Conservation (phyloP, 331 rosid species). For the Quercus phellos region DNA sequence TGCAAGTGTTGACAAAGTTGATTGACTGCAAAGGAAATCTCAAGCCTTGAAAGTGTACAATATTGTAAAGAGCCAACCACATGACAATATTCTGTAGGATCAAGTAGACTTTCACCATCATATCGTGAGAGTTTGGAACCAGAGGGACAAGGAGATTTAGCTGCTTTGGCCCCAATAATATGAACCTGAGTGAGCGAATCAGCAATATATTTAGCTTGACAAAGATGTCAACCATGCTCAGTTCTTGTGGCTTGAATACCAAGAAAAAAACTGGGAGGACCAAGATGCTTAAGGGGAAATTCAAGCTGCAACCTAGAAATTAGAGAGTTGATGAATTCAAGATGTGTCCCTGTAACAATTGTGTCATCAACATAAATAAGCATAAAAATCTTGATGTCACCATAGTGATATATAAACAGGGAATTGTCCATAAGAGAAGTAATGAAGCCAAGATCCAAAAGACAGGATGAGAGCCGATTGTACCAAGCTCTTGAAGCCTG, state of each 20-base stretch:
- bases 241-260: neutral
- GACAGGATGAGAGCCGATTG: neutral
- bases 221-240: neutral
- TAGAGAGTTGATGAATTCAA: neutral
- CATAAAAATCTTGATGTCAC: too few relatives aligned
- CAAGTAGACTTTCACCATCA: neutral
- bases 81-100: too few relatives aligned
- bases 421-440: too few relatives aligned
- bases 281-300: neutral
- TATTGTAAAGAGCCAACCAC: neutral
- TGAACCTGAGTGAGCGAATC: neutral
- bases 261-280: neutral
- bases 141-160: neutral
- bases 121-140: neutral
- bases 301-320: neutral
- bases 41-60: neutral
- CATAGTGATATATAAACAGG: too few relatives aligned
- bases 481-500: neutral
- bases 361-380: too few relatives aligned
- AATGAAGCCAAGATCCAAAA: too few relatives aligned
- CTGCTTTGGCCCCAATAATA: neutral
- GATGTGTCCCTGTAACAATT: neutral
- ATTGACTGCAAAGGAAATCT: neutral
- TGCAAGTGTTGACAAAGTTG: neutral
- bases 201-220: neutral